A percentile compares a stretch with the other conserved stretches of the same genome.
Conservation (phyloP, 495 filamentous ascomycete species). For the Articulospora tetracladia region DNA sequence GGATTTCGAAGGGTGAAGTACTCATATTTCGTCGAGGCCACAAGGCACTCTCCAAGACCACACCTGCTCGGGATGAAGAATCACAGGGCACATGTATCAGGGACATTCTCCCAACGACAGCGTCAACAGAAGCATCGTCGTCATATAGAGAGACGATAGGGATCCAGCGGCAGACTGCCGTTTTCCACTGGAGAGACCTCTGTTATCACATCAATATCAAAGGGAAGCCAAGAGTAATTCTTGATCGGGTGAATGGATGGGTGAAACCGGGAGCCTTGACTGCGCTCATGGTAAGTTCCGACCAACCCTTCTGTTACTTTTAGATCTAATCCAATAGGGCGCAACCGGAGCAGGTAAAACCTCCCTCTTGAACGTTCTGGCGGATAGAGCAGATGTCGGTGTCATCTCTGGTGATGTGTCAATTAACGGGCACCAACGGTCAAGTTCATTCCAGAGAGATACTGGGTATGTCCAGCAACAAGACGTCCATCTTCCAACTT, state of each 20-base stretch:
- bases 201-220: slow-evolving; percentile 89
- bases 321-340: too few relatives aligned
- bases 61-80: slow-evolving; percentile 36
- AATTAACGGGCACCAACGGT: slow-evolving; percentile 69
- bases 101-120: slow-evolving; percentile 31
- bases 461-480: slow-evolving; percentile 94
- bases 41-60: slow-evolving; percentile 25
- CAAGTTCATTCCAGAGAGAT: slow-evolving; percentile 82
- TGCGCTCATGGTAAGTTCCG: too few relatives aligned
- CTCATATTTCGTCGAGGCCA: slow-evolving; percentile 72
- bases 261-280: slow-evolving; percentile 87
- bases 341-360: slow-evolving; percentile 69
- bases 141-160: too few relatives aligned
- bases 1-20: slow-evolving; percentile 86
- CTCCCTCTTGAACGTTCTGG: slow-evolving; percentile 64
- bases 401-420: slow-evolving; percentile 81
- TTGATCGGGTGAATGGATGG: slow-evolving; percentile 86
- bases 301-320: too few relatives aligned
- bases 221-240: slow-evolving; percentile 60
- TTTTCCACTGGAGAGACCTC: slow-evolving; percentile 82
- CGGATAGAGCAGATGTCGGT: slow-evolving; percentile 77
- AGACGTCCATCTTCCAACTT: slow-evolving; percentile 81
- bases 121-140: slow-evolving; percentile 33
- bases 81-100: slow-evolving; percentile 23
- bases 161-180: slow-evolving; percentile 58